Percentiles rank a stretch among this genome's conserved stretches.
These are phyloP conservation scores for Colletotrichum sp. DNA, from an alignment of 2,329 filamentous ascomycete species.

Conservation along the genomic window DNA sequence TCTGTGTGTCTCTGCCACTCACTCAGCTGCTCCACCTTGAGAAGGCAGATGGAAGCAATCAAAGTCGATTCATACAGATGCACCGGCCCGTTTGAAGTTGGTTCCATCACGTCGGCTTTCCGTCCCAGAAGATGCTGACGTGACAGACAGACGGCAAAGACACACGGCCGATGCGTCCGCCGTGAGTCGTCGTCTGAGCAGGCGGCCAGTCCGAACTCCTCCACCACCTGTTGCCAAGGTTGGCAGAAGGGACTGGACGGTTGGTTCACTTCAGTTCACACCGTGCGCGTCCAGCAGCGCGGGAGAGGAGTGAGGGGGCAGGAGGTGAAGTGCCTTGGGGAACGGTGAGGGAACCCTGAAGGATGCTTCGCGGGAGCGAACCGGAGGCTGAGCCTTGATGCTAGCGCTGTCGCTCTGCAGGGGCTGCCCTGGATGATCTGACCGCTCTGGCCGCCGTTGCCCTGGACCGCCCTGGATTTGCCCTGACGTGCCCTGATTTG, in stretches of 20 bases:
- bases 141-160: not conserved
- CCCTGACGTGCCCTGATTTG: not conserved
- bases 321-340: not conserved
- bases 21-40: not conserved
- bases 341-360: not conserved
- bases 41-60: not conserved
- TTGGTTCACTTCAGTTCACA: not conserved
- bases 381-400: not conserved
- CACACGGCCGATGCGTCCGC: not conserved
- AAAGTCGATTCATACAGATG: not conserved
- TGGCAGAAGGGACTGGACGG: not conserved
- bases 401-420: not conserved
- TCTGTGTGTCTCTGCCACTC: not conserved
- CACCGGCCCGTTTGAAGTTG: not conserved
- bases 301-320: not conserved
- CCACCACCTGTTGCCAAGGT: not conserved
- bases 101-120: not conserved
- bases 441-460: not conserved
- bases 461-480: not conserved
- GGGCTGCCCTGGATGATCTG: not conserved
- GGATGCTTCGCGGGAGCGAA: not conserved
- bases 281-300: not conserved
- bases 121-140: not conserved
- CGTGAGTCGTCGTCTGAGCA: not conserved
- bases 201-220: constrained; percentile 9